Evolutionary conservation across 441 rosid species (phyloP).

Genomic region (Populus hybrid): DNA sequence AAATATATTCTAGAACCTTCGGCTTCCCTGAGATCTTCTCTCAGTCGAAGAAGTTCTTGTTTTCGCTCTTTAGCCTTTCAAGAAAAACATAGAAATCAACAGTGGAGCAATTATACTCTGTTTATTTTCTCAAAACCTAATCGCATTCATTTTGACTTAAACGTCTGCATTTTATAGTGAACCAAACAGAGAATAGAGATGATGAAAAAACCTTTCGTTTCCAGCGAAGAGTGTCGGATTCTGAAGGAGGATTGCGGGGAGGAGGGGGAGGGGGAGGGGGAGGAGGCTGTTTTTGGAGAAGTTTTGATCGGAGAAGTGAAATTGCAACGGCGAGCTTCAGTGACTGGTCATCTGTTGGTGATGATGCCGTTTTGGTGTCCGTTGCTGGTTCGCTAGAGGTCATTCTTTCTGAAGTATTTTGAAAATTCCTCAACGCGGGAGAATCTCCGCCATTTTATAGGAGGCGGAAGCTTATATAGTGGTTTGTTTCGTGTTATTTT

Average conservation of each 20-base stretch:
- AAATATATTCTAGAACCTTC: conserved; percentile 44
- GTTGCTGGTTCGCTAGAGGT: conserved; percentile 22
- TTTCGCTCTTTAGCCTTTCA: conserved; percentile 76
- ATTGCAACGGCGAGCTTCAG: conserved; percentile 71
- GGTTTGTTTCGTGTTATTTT: background rate
- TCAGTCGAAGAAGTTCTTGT: conserved; percentile 60
- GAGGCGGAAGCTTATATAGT: background rate
- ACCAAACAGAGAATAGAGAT: background rate
- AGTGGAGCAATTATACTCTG: background rate
- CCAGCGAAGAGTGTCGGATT: conserved; percentile 65
- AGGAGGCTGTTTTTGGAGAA: conserved; percentile 35
- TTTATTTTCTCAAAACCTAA: background rate
- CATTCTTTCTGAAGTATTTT: conserved; percentile 11
- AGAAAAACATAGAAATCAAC: conserved; percentile 18
- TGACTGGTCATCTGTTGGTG: conserved; percentile 30
- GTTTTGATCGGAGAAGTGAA: conserved; percentile 74
- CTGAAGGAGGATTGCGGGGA: conserved; percentile 18
- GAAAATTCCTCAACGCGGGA: conserved; percentile 12
- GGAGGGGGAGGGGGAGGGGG: conserved; percentile 20
- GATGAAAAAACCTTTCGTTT: conserved; percentile 62
- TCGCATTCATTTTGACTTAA: background rate
- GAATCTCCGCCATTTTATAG: background rate
- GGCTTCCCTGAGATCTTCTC: conserved; percentile 73
- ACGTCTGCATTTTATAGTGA: background rate
- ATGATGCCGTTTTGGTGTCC: conserved; percentile 19